Evolutionary conservation across 108 stramenopile genomes (phyloP), one percentile per base, ranked within the genome.

Genomic region (Aurantiochytrium sp.): DNA sequence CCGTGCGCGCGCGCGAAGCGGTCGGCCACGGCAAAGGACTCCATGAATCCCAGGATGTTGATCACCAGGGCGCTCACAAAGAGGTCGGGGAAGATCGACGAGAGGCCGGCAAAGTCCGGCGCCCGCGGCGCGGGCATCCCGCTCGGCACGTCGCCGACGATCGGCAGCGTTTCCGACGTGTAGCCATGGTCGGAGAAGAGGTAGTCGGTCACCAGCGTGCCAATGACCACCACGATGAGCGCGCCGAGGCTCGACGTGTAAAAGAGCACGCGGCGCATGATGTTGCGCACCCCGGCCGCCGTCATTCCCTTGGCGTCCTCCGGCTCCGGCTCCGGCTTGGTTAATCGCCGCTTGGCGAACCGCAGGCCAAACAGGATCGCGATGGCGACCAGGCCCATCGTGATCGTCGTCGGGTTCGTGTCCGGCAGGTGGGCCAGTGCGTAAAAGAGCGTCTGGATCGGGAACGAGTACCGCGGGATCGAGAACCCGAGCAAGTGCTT

Each of bases 21-120:
- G 86, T 96, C 95, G 59, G 94, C 95, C 88, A 97, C 95, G 52
- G 94, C 93, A 90, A 96, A 93, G 22, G 92, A 92, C 88, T 95
- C 93, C 92, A 96, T 94, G 89, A 94, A 96, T 4, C 94, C 95
- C 15, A 96, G 90, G 59, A 96, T 87, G 22, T 37, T 32, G 15
- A 87, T 68, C 45, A 94, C 68, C 52, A 92, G 90, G 21, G 55
- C 69, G 86, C 81, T 86, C 10, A 87, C 24, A 55, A 88, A 88
- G 85, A 95, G 92, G 52, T 55, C 69, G 4, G 93, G 22, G 48
- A 55, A 55, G 21, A 81, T 81, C n/a, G 10, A 12, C 27, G 73
- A 41, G 17, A 81, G 30, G 45, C 12, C 8, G 10, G 73, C 12
- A 41, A 81, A 48, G 2, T 81, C 42, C n/a, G 73, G 41, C 10